phyloP scores from a whole-genome alignment of 495 filamentous ascomycete species.

The Neurospora sp. region DNA sequence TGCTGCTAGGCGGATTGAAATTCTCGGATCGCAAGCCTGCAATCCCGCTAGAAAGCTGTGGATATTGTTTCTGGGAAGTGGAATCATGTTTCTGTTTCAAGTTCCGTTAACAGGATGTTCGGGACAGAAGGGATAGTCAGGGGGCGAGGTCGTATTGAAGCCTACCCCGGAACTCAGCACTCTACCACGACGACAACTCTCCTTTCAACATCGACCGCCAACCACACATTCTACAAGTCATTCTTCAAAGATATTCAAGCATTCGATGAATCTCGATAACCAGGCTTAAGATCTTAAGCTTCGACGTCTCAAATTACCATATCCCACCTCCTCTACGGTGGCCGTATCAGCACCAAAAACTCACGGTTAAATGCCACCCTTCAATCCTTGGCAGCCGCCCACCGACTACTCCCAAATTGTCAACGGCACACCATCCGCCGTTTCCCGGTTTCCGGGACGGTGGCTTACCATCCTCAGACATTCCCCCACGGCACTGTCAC shows the following conservation, averaged over 20 bases:
- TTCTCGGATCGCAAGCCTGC: not conserved
- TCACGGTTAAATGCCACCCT: not conserved
- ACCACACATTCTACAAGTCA: not conserved
- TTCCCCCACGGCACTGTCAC: conserved; percentile 8
- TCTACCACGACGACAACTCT: not conserved
- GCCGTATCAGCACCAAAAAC: not conserved
- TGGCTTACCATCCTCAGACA: not conserved
- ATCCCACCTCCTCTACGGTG: not conserved
- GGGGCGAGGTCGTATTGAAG: not conserved
- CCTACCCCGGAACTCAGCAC: not conserved
- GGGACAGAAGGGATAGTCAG: not conserved
- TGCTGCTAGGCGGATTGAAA: not conserved
- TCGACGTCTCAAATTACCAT: not conserved
- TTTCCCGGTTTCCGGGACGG: conserved; percentile 12
- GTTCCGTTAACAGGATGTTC: not conserved
- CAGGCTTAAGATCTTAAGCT: not conserved
- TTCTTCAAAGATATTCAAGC: not conserved
- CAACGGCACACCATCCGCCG: conserved; percentile 12
- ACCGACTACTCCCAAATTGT: not conserved
- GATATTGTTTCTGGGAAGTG: not conserved
- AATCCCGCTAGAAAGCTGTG: not conserved
- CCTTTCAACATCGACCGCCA: not conserved
- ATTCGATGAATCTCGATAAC: not conserved
- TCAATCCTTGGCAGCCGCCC: not conserved
- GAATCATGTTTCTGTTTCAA: not conserved